Base-by-base conservation (phyloP, 345 rosid genomes). In the Murraya koenigii region DNA sequence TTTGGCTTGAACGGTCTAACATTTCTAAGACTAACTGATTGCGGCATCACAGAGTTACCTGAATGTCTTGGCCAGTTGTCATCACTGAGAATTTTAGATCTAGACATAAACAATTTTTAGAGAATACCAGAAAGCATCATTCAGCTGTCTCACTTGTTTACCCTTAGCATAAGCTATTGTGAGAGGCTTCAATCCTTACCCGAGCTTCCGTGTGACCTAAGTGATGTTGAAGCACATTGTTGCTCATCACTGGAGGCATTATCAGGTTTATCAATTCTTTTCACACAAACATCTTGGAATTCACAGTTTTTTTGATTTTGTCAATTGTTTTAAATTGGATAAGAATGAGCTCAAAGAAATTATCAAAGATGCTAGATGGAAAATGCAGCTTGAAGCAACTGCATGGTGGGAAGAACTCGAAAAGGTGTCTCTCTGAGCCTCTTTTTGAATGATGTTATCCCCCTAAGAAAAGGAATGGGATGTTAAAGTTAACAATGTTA, bases 101-200 rank as follows among this genome's bases (percentile, higher is more conserved):
- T 71, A 14, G 23, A n/a, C 3, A 14, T n/a, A 26, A 71, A 54
- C 17, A 8, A 32, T 19, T 71, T 68, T 8, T 7, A 68, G n/a
- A 68, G 30, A 28, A 38, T 68, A 9, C 56, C 55, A 13, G 33
- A 26, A 44, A 11, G 55, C 19, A n/a, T 25, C 72, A 41, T 7
- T 41, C 28, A 68, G 10, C 36, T 68, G 23, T 41, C 32, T 13
- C 5, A 10, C 8, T n/a, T 68, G 22, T 23, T 44, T 1, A 7
- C 56, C 44, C 0, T 15, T n/a, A n/a, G 47, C 8, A 10, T 68
- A n/a, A n/a, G 56, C 30, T 39, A 41, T 9, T 68, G 75, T 7
- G 1, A 52, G 61, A 33, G 60, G 75, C 75, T 71, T 20, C 75
- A 55, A 10, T 71, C 47, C 10, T 30, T 71, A 54, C 63, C 75